Base-by-base conservation (phyloP, 768 basidiomycete species). In the Amanita subjunquillea region DNA sequence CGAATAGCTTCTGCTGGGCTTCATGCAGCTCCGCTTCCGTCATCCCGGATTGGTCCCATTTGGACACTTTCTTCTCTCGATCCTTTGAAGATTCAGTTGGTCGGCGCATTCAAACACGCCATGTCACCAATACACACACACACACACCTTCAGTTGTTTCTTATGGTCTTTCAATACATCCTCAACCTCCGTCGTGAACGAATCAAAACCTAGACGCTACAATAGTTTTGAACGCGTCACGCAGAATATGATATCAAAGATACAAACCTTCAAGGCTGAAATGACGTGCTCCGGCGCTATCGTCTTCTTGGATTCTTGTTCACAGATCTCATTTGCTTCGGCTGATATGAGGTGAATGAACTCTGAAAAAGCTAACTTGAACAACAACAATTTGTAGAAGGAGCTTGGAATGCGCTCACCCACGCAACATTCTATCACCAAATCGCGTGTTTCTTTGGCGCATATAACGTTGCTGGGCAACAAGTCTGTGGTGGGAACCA, bases 381-480 rank as follows among this genome's bases (percentile, higher is more conserved):
- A 17, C 6, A 23, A 4, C 23, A 48, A 12, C 30, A 3, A 39
- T n/a, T n/a, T 32, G 45, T 44, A 36, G 44, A 50, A 59, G 1
- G 29, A 2, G n/a, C 25, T 8, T n/a, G 46, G 51, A 54, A 54
- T 51, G 55, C 74, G 77, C 85, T 85, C 75, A 96, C 96, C n/a
- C 80, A 98, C 91, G 81, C 95, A n/a, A 62, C 94, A 98, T 72
- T 97, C 93, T 67, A 94, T 93, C 39, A 99, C 86, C 57, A 98
- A 69, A 74, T 98, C 96, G 60, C 92, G 85, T 57, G 95, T 95
- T 62, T 98, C 96, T 69, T 97, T 98, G 23, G 93, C 81, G 63
- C 92, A 97, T 27, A 82, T 74, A 10, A 95, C 76, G 61, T 96
- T 93, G 58, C 69, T 79, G 20, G 95, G 92, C 13, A 98, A 78